These are phyloP conservation scores for Microcyclospora pomicola DNA, from an alignment of 2,329 filamentous ascomycete genomes.

Conservation along the genomic window DNA sequence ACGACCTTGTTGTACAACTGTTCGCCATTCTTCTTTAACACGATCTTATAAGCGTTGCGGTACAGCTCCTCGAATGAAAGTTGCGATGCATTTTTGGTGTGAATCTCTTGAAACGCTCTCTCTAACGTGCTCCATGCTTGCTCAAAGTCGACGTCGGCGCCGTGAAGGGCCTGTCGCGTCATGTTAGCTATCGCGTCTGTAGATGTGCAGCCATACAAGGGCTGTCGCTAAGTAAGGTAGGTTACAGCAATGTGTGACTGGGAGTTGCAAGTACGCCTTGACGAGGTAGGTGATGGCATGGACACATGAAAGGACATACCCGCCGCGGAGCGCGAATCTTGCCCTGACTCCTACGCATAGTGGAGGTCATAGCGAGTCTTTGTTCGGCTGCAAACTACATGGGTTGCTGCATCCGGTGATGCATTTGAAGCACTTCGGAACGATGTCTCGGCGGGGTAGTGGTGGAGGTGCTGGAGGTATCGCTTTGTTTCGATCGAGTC, in stretches of 20 bases:
- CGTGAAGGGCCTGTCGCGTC: slow-evolving; percentile 40
- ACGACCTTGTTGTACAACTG: slow-evolving; percentile 69
- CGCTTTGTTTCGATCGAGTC: too few relatives aligned
- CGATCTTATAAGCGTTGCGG: slow-evolving; percentile 84
- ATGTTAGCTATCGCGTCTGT: slow-evolving; percentile 1
- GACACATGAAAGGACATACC: slow-evolving; percentile 35
- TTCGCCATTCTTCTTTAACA: slow-evolving; percentile 73
- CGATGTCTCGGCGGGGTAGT: background rate
- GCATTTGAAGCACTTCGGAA: background rate
- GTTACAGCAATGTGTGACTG: background rate
- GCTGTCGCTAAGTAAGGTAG: background rate
- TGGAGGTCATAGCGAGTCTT: slow-evolving; percentile 22
- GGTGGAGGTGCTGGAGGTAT: background rate
- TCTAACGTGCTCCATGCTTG: slow-evolving; percentile 65
- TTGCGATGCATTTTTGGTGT: slow-evolving; percentile 76
- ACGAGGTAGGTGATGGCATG: background rate
- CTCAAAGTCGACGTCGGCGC: slow-evolving; percentile 66
- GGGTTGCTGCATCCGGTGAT: background rate
- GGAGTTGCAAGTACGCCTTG: slow-evolving; percentile 1
- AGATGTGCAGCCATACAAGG: too few relatives aligned
- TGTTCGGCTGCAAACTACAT: background rate
- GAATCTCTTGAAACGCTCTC: slow-evolving; percentile 71
- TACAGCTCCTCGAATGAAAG: slow-evolving; percentile 95
- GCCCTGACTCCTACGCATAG: slow-evolving; percentile 40
- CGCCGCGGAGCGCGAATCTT: slow-evolving; percentile 54